Evolutionary conservation across 2,329 filamentous ascomycete species (phyloP), one percentile per base, ranked within the genome.

Genomic region (Remersonia thermophila): DNA sequence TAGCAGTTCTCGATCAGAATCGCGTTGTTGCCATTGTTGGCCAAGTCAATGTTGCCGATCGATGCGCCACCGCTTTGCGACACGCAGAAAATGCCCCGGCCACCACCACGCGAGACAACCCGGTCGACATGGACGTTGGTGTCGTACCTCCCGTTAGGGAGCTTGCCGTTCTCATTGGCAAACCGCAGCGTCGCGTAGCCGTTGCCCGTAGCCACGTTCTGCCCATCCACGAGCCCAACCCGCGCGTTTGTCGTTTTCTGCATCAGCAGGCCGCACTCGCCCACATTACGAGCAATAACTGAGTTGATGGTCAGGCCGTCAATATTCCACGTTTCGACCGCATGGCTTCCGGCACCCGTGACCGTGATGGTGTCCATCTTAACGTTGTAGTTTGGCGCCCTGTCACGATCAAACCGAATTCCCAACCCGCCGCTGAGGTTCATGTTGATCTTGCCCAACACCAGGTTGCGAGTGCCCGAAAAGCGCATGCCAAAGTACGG

Each of bases 1-100:
- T 74, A 73, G 55, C 71, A 74, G 51, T 75, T 75, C 58, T 75
- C 70, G 18, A 75, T 66, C 1, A 75, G 57, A 14, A 74, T 60
- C 1, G 70, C 65, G 38, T 74, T 73, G 48, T 69, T 71, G 0
- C 62, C 69, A 32, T 72, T 74, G 44, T 57, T 54, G 0, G 66
- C 60, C 1, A 74, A 56, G 43, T 73, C 67, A 13, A 73, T 53
- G 4, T 43, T 56, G 7, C 50, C 51, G 37, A 75, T 74, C 7
- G 60, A 62, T 2, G 59, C 67, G n/a, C 55, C 71, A 1, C 71
- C 70, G 0, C 67, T 72, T 46, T 66, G 56, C 0, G 67, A 72
- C 2, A 74, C 70, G 37, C 71, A 74, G 52, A 73, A 74, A 41
- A 74, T 47, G 5, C 71, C 71, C 2, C 71, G 65, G 0, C 71